phyloP scores from a whole-genome alignment of 805 yeast species.

The Candida patagonica region DNA sequence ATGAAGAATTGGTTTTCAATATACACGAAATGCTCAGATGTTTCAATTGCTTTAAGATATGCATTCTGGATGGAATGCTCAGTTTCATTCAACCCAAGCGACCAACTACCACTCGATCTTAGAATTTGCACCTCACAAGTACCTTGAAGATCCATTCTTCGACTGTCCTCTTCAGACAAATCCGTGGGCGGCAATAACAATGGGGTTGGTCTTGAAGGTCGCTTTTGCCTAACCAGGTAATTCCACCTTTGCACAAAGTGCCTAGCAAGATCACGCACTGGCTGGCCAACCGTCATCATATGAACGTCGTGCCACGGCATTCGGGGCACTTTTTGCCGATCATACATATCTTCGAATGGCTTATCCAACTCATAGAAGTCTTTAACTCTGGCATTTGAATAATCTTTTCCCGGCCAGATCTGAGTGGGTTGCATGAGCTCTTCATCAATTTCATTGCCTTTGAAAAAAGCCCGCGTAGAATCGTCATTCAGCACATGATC shows the following conservation, averaged over 20 bases:
- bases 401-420: conserved; percentile 92
- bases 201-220: conserved; percentile 93
- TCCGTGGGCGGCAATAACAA: conserved; percentile 88
- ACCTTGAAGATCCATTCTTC: conserved; percentile 52
- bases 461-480: conserved; percentile 23
- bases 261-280: conserved; percentile 85
- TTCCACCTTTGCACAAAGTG: conserved; percentile 99
- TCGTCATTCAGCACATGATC: conserved; percentile 89
- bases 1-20: conserved; percentile 94
- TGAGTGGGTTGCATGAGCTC: conserved; percentile 32
- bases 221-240: conserved; percentile 79
- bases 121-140: conserved; percentile 87
- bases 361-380: conserved; percentile 75
- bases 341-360: conserved; percentile 89
- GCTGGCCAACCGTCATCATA: conserved; percentile 89
- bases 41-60: conserved; percentile 79
- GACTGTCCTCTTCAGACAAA: conserved; percentile 61
- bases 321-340: conserved; percentile 69
- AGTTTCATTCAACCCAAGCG: conserved; percentile 73
- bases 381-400: conserved; percentile 87
- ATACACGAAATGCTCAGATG: conserved; percentile 86
- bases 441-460: conserved; percentile 16
- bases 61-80: conserved; percentile 92
- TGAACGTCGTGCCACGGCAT: conserved; percentile 99
- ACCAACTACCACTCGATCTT: conserved; percentile 90